Conservation (phyloP, 108 stramenopile species). For the Asterionellopsis glacialis region DNA sequence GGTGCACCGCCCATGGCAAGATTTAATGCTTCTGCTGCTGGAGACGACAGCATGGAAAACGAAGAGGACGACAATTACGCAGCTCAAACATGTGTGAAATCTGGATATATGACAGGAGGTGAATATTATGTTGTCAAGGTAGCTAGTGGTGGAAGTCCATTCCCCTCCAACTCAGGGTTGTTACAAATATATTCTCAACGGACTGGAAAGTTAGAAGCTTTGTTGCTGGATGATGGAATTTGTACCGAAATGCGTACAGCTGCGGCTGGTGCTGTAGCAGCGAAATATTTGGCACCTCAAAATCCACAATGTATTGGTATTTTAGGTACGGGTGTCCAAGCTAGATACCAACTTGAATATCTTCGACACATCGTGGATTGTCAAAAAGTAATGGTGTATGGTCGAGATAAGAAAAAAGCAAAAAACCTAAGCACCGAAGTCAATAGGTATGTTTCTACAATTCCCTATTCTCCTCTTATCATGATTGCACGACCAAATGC, state of each 20-base stretch:
- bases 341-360: conserved; percentile 54
- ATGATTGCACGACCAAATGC: too few relatives aligned
- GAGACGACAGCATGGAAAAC: too few relatives aligned
- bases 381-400: conserved; percentile 47
- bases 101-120: conserved; percentile 56
- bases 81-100: conserved; percentile 71
- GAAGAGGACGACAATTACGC: conserved; percentile 20
- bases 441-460: neutral
- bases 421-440: conserved; percentile 33
- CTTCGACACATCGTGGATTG: conserved; percentile 42
- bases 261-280: conserved; percentile 66
- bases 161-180: conserved; percentile 43
- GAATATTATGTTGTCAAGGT: conserved; percentile 65
- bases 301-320: conserved; percentile 36
- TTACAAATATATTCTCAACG: conserved; percentile 68
- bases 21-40: conserved; percentile 24
- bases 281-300: conserved; percentile 38
- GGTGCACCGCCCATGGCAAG: conserved; percentile 62
- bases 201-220: conserved; percentile 50
- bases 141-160: conserved; percentile 58
- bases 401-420: conserved; percentile 37
- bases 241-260: conserved; percentile 72
- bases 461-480: too few relatives aligned
- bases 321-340: conserved; percentile 65
- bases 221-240: conserved; percentile 62